Base-by-base conservation (phyloP, 2,329 filamentous ascomycete species). In the Ophiostoma montium region DNA sequence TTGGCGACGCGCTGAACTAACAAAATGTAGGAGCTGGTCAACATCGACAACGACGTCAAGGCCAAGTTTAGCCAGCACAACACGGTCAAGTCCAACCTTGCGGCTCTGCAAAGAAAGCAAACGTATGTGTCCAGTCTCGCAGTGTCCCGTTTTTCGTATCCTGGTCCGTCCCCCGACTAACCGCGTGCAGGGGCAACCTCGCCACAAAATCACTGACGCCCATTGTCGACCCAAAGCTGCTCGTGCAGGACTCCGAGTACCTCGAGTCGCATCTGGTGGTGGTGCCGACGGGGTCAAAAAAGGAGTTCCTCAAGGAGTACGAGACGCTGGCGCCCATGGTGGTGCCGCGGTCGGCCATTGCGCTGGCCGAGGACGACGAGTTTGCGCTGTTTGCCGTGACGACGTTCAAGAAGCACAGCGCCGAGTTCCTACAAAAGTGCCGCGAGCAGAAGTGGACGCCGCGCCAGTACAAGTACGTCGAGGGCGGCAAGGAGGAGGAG, bases 41-140 rank as follows among this genome's bases (percentile, higher is more conserved):
- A 86, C 50, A 87, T 94, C 62, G 92, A 98, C 70, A 95, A 88
- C 64, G 92, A 96, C 63, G 86, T 96, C 67, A 94, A 94, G 65
- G 75, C 78, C 61, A 96, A 96, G 67, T 89, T 90, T 70, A 86
- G 78, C 64, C 89, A 95, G 68, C 95, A 96, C 72, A 95, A 90
- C 68, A 75, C 83, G 54, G 80, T 90, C 62, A 95, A 94, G 70
- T 84, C 85, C 48, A 90, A 82, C 56, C 77, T 95, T 41, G 80
- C 84, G 31, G 71, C 83, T 19, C 71, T 95, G 47, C 83, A 95
- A 65, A 80, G 90, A 57, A 89, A 84, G 66, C 88, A 95, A 67
- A 94, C 86, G 84, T 88, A 67, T 59, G 78, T 16, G 23, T n/a
- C 18, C 4, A 16, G 13, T 7, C 19, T 9, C 6, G 4, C 27